Evolutionary conservation across 108 stramenopile genomes (phyloP), one percentile per base, ranked within the genome.

Genomic region (Skeletonema menzelii): DNA sequence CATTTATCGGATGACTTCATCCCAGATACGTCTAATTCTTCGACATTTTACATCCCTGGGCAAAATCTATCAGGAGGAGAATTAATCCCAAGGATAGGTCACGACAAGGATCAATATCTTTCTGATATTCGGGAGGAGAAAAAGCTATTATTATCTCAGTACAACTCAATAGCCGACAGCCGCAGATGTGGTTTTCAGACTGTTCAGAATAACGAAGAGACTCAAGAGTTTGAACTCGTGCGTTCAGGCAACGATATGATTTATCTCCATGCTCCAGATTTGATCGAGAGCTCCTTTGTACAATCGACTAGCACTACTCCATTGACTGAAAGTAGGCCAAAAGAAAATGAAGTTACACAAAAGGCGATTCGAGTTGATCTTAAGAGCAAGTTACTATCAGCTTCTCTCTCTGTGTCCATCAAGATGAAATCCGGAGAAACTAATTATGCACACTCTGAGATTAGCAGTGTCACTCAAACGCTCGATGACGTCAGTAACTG

Each of bases 191-290:
- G 20, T 4, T 53, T 22, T 20, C 49, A 24, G 22, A 63, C 67
- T 53, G 46, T 61, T n/a, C 17, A 27, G 17, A 1, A 58, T 2
- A 17, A n/a, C 4, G 19, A 46, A 32, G 67, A 67, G 20, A 44
- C 61, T 34, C 59, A 72, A 49, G 38, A 65, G 19, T 65, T 73
- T 65, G 72, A 64, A 44, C 56, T 65, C 3, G 72, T 65, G 13
- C 38, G n/a, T 20, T 37, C 31, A 17, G 40, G 59, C 3, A 27
- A 42, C n/a, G 40, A 73, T 17, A 37, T 72, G 28, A 19, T 72
- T 55, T 62, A 55, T 34, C 22, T 72, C 14, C 31, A 30, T 31
- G 55, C 70, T 4, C 27, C 27, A 49, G 59, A 61, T 49, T 49
- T 22, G n/a, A 3, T 34, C 0, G 62, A 63, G 32, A 56, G 63